A percentile compares a stretch with the other conserved stretches of the same genome.
These are phyloP conservation scores for Rhizopus microsporus DNA, from an alignment of 371 early-diverging fungal species.

Conservation along the genomic window DNA sequence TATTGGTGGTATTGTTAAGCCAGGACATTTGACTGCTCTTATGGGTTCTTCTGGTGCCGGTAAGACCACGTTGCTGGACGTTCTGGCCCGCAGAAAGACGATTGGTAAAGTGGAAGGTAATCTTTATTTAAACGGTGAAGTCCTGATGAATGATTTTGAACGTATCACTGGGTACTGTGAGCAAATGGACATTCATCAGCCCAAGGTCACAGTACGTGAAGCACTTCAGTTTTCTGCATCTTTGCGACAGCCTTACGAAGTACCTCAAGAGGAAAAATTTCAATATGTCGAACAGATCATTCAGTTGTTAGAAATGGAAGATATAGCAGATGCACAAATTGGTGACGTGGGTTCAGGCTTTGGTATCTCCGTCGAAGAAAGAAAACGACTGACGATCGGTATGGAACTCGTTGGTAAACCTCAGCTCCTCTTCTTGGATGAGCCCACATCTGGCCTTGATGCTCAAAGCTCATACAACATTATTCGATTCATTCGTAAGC, in stretches of 20 bases:
- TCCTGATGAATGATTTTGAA: conserved; percentile 57
- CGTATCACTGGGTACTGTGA: conserved; percentile 80
- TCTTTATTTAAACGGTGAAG: conserved; percentile 59
- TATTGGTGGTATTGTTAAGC: conserved; percentile 54
- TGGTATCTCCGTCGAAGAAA: conserved; percentile 64
- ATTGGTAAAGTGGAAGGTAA: conserved; percentile 72
- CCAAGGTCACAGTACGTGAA: conserved; percentile 61
- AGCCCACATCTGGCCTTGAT: conserved; percentile 76
- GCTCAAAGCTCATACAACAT: conserved; percentile 68
- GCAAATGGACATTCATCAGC: conserved; percentile 80
- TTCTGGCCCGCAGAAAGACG: conserved; percentile 77
- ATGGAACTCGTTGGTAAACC: conserved; percentile 71
- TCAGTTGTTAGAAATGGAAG: conserved; percentile 55
- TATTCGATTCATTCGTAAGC: conserved; percentile 57
- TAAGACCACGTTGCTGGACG: conserved; percentile 86
- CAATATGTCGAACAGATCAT: conserved; percentile 65
- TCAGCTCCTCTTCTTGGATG: conserved; percentile 77
- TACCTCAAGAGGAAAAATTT: conserved; percentile 53
- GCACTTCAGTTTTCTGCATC: conserved; percentile 66
- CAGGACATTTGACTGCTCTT: conserved; percentile 71
- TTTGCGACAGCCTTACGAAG: conserved; percentile 57
- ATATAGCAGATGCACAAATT: conserved; percentile 52
- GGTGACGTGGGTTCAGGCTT: conserved; percentile 42
- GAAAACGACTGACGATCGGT: conserved; percentile 65
- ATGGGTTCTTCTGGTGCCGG: conserved; percentile 90